A percentile compares a stretch with the other conserved stretches of the same genome.
Evolutionary conservation across 441 rosid species (phyloP).

Genomic region (Cnidoscolus chayamansa): DNA sequence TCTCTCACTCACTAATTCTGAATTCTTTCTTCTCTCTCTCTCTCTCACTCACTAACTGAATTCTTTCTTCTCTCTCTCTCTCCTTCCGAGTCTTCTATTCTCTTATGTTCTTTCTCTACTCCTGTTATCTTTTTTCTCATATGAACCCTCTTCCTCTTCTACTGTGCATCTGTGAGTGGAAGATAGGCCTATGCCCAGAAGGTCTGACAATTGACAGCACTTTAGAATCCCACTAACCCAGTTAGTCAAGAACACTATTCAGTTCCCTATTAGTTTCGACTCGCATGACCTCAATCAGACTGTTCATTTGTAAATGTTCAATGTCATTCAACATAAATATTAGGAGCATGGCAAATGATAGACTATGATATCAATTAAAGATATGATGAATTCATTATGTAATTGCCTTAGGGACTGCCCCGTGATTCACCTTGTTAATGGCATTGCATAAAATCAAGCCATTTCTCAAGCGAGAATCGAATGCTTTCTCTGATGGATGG

Average conservation of each 20-base stretch:
- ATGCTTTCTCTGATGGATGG: slow-evolving; percentile 71
- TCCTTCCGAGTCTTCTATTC: too few relatives aligned
- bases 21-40: too few relatives aligned
- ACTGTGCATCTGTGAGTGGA: too few relatives aligned
- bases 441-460: slow-evolving; percentile 75
- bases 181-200: too few relatives aligned
- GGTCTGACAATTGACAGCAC: neutral
- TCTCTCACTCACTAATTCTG: too few relatives aligned
- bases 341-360: neutral
- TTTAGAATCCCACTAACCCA: neutral
- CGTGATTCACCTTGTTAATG: slow-evolving; percentile 76
- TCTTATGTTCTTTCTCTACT: too few relatives aligned
- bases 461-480: slow-evolving; percentile 81
- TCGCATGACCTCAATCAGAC: neutral
- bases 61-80: too few relatives aligned
- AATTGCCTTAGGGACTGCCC: slow-evolving; percentile 73
- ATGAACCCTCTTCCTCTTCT: too few relatives aligned
- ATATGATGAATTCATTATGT: neutral
- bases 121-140: too few relatives aligned
- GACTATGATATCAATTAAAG: neutral
- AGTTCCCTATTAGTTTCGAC: neutral
- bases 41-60: too few relatives aligned
- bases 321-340: neutral
- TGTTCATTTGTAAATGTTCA: neutral
- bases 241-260: neutral